Conservation (phyloP, 352 stramenopile genomes). For the Globisporangium canariense region DNA sequence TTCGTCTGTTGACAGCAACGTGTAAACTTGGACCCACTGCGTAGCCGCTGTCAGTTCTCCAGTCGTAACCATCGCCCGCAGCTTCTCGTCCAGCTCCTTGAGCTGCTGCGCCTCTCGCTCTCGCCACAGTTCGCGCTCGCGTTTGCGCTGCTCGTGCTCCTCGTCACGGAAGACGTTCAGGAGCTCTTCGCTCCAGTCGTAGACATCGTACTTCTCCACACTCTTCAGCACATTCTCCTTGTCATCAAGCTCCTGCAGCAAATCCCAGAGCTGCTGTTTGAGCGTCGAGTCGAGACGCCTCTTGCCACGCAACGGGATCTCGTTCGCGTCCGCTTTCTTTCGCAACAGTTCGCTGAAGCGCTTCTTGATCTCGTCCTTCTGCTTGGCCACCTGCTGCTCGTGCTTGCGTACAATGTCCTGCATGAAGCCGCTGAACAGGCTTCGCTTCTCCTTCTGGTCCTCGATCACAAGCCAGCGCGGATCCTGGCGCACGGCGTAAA, state of each 20-base stretch:
- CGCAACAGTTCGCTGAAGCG: slow-evolving; percentile 41
- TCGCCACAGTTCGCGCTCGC: slow-evolving; percentile 42
- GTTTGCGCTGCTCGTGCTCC: slow-evolving; percentile 41
- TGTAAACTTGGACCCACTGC: slow-evolving; percentile 4
- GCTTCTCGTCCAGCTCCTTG: slow-evolving; percentile 24
- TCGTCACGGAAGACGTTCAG: slow-evolving; percentile 42
- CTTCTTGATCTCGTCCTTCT: slow-evolving; percentile 35
- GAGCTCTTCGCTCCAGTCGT: slow-evolving; percentile 56
- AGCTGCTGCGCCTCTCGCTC: slow-evolving; percentile 33
- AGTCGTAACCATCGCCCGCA: slow-evolving; percentile 21
- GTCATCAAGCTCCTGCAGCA: slow-evolving; percentile 27
- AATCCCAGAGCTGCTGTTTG: slow-evolving; percentile 42
- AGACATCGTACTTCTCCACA: slow-evolving; percentile 56
- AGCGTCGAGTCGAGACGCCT: slow-evolving; percentile 41
- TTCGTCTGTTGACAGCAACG: neutral
- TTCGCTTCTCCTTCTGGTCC: slow-evolving; percentile 59
- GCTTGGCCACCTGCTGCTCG: slow-evolving; percentile 37
- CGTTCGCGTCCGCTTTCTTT: slow-evolving; percentile 28
- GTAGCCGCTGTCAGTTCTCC: slow-evolving; percentile 7
- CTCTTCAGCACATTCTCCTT: slow-evolving; percentile 24
- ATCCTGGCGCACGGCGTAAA: slow-evolving; percentile 66
- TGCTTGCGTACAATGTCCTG: slow-evolving; percentile 59
- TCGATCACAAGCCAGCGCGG: slow-evolving; percentile 59
- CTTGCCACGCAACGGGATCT: slow-evolving; percentile 20
- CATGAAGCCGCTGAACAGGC: slow-evolving; percentile 66